A percentile compares a stretch with the other conserved stretches of the same genome.
Evolutionary conservation across 1,284 basidiomycete species (phyloP).

Genomic region (Anthracocystis walkeri): DNA sequence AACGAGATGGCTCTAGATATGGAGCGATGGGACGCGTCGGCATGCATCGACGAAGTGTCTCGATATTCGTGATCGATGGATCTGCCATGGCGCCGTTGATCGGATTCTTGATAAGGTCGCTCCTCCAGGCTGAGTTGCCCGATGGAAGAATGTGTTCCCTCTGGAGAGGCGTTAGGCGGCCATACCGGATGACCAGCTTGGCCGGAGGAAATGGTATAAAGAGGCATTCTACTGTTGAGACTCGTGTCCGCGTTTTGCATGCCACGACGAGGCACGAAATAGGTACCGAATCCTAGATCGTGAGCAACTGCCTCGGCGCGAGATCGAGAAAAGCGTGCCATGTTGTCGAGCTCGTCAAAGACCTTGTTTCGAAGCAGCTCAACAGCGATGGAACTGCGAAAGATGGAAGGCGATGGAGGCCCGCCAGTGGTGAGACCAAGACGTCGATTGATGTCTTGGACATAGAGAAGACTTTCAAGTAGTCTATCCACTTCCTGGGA

Average conservation of each 20-base stretch:
- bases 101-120: constrained; percentile 1
- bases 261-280: not conserved
- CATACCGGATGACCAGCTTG: constrained; percentile 20
- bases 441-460: constrained; percentile 46
- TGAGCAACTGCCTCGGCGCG: constrained; percentile 34
- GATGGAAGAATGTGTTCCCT: constrained; percentile 17
- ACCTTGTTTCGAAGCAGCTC: constrained; percentile 22
- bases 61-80: constrained; percentile 9
- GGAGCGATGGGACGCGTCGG: constrained; percentile 10
- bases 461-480: constrained; percentile 35
- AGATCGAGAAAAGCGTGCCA: constrained; percentile 32
- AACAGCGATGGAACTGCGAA: constrained; percentile 21
- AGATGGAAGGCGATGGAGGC: constrained; percentile 29
- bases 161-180: constrained; percentile 5
- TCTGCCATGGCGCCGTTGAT: not conserved
- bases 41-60: not conserved
- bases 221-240: not conserved
- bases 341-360: constrained; percentile 33
- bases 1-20: constrained; percentile 32
- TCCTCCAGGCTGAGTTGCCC: constrained; percentile 25
- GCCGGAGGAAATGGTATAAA: constrained; percentile 8
- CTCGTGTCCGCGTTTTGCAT: not conserved
- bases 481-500: constrained; percentile 31
- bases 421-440: constrained; percentile 22
- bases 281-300: constrained; percentile 21